Evolutionary conservation across 164 flowering plant species (phyloP).

Genomic region (Piper betle): DNA sequence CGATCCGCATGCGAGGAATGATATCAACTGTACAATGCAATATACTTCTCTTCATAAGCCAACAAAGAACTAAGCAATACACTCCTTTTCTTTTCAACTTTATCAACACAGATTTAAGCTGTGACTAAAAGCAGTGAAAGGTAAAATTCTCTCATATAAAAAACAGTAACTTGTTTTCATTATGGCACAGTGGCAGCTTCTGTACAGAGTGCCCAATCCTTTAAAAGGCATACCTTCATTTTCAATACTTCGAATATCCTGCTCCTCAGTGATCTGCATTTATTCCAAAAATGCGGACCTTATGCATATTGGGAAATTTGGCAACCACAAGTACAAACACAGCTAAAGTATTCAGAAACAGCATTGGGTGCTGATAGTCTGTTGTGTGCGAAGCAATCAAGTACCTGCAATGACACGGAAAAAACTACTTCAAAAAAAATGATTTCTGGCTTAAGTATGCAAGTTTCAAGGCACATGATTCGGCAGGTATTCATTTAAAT

Average conservation of each 20-base stretch:
- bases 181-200: conserved; percentile 13
- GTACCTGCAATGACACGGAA: conserved; percentile 23
- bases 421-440: not conserved
- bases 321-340: conserved; percentile 48
- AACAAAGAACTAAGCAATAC: not conserved
- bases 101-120: not conserved
- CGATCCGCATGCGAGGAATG: not conserved
- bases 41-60: not conserved
- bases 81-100: no score
- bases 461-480: no score
- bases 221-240: conserved; percentile 3
- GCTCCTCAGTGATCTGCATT: conserved; percentile 35
- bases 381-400: conserved; percentile 63
- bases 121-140: not conserved
- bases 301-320: conserved; percentile 62
- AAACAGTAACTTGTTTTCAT: not conserved
- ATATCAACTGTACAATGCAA: not conserved
- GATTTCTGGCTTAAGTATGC: no score
- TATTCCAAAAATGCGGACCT: conserved; percentile 55
- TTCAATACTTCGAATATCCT: conserved; percentile 9
- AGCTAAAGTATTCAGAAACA: conserved; percentile 46
- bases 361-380: conserved; percentile 52
- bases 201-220: conserved; percentile 21
- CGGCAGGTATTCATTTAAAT: no score
- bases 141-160: conserved; percentile 9